These are phyloP conservation scores for Backusella australiensis DNA, from an alignment of 192 early-diverging fungal species.

Conservation along the genomic window DNA sequence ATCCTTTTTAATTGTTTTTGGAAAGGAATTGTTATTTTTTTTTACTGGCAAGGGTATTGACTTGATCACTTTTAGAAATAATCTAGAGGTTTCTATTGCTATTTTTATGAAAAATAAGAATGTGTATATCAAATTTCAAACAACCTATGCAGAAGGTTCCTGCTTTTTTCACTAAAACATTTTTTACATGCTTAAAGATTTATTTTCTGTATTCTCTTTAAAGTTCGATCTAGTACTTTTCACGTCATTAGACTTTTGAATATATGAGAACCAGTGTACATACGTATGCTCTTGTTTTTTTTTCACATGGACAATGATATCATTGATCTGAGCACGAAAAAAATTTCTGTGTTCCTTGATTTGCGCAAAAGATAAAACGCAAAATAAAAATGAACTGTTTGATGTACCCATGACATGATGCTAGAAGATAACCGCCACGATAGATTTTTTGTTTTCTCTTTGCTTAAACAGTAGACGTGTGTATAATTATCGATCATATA, in stretches of 20 bases:
- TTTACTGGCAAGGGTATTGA: not conserved
- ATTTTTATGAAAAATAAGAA: not conserved
- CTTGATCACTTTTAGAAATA: not conserved
- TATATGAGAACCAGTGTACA: not conserved
- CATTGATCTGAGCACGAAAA: not conserved
- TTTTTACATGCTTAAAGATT: not conserved
- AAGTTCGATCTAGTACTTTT: not conserved
- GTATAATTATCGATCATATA: not conserved
- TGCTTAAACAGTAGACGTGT: too few species aligned
- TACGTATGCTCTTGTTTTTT: not conserved
- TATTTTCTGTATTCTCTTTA: not conserved
- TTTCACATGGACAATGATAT: slow-evolving; percentile 6
- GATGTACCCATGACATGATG: not conserved
- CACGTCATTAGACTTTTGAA: not conserved
- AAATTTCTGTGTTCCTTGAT: not conserved
- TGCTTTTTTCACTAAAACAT: not conserved
- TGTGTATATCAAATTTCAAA: not conserved
- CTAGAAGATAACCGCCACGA: not conserved
- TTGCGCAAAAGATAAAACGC: not conserved
- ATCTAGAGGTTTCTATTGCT: not conserved
- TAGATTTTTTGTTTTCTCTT: not conserved
- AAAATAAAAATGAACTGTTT: too few species aligned
- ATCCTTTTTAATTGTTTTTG: not conserved
- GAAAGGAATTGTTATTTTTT: not conserved
- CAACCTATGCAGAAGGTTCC: not conserved